Evolutionary conservation across 371 early-diverging fungal species (phyloP).

Genomic region (Mortierella sp.): DNA sequence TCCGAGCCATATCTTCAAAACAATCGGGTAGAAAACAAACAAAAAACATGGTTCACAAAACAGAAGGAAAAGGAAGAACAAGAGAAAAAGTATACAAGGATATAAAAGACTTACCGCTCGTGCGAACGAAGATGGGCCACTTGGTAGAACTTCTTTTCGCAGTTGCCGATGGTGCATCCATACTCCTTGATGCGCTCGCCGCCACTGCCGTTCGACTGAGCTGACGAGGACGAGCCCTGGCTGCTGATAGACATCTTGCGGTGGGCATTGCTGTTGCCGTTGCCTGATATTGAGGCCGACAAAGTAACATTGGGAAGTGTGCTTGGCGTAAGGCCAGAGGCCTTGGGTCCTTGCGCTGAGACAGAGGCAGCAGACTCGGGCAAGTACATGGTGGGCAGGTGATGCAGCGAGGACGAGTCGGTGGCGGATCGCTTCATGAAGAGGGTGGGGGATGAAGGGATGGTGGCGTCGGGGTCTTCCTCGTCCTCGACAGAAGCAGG

Average conservation of each 20-base stretch:
- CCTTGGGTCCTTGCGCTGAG: not conserved
- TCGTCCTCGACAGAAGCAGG: slow-evolving; percentile 24
- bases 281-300: not conserved
- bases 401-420: slow-evolving; percentile 34
- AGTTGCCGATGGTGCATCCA: slow-evolving; percentile 65
- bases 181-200: slow-evolving; percentile 29
- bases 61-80: not conserved
- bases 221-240: slow-evolving; percentile 32
- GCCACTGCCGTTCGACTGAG: slow-evolving; percentile 15
- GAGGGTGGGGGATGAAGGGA: slow-evolving; percentile 52
- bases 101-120: slow-evolving; percentile 60
- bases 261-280: not conserved
- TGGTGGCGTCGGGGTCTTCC: slow-evolving; percentile 58
- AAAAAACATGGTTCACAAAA: not conserved
- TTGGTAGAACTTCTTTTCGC: slow-evolving; percentile 80
- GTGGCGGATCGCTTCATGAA: slow-evolving; percentile 46
- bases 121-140: slow-evolving; percentile 87
- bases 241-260: slow-evolving; percentile 52
- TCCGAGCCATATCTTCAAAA: not conserved
- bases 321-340: slow-evolving; percentile 33
- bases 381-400: slow-evolving; percentile 47
- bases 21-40: not conserved
- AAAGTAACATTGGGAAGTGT: slow-evolving; percentile 11
- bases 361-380: slow-evolving; percentile 29
- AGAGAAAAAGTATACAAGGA: not conserved